These are phyloP conservation scores for Uncinocarpus reesii DNA, from an alignment of 2,329 filamentous ascomycete species.

Conservation along the genomic window DNA sequence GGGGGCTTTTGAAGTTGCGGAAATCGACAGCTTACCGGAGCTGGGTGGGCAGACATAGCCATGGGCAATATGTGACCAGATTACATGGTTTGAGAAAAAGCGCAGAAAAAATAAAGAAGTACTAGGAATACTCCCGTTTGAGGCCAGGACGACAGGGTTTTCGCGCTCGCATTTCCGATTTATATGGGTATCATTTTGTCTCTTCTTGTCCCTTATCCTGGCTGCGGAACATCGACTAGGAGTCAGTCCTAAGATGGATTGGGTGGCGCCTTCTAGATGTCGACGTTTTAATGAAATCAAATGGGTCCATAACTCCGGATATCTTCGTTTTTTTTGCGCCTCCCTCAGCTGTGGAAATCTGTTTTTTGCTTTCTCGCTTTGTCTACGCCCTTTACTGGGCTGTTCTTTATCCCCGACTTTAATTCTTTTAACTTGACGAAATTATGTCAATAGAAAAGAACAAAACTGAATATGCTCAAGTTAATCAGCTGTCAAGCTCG, in stretches of 20 bases:
- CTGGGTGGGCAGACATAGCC: background rate
- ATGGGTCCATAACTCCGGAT: background rate
- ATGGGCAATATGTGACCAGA: background rate
- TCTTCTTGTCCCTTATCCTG: slow-evolving; percentile 1
- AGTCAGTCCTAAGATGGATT: slow-evolving; percentile 7
- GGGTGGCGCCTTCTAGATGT: slow-evolving; percentile 4
- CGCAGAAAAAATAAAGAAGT: background rate
- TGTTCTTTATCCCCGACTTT: background rate
- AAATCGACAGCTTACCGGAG: background rate
- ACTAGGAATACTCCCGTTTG: background rate
- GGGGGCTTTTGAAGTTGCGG: background rate
- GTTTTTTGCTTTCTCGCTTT: background rate
- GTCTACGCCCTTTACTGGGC: background rate
- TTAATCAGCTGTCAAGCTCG: background rate
- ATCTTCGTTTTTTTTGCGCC: background rate
- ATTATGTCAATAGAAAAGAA: slow-evolving; percentile 6
- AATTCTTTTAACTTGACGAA: slow-evolving; percentile 5
- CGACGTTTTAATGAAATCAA: slow-evolving; percentile 9
- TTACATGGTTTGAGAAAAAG: slow-evolving; percentile 2
- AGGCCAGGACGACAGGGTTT: slow-evolving; percentile 3
- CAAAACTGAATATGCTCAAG: background rate
- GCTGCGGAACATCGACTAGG: slow-evolving; percentile 3
- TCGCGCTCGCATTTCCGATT: slow-evolving; percentile 8
- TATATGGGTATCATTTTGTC: slow-evolving; percentile 6
- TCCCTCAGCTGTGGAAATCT: background rate